Evolutionary conservation across 2,329 filamentous ascomycete species (phyloP), one percentile per base, ranked within the genome.

Genomic region (Penicillium sp.): DNA sequence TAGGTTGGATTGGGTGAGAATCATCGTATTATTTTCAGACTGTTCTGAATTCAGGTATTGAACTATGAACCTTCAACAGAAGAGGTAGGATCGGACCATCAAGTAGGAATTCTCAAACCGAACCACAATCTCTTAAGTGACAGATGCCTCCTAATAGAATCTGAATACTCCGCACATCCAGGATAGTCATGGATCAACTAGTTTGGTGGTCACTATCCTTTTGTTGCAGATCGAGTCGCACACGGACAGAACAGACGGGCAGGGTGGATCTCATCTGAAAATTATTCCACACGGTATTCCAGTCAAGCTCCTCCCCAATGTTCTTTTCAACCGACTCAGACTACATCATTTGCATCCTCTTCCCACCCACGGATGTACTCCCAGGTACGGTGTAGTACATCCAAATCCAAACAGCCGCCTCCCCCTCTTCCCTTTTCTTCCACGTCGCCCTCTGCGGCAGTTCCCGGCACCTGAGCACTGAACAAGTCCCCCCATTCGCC

Each of bases 391-490:
- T 4, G 16, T 35, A 51, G 16, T 35, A 51, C 46, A 51, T 51
- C 35, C 5, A 52, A 52, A 6, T 51, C 35, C 5, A 52, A 52
- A 6, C 11, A 16, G 25, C 49, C 28, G 25, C 49, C 49, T 14
- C 22, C 49, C 26, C 26, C 28, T 51, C 26, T 22, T 22, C 19
- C 19, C 28, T 22, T 35, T 19, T 10, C 48, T 37, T 37, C 48
- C 48, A 33, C 28, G 28, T 37, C 48, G 25, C 52, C 57, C 37
- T 58, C 48, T 52, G 57, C 66, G 66, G 66, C 63, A 68, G 67
- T 68, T 67, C 55, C 65, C 66, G 66, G 66, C 52, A 57, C 55
- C 59, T 55, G 52, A 57, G 37, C 38, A 57, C 59, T 55, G 52
- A 57, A 40, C 38, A 25, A 14, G 11, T 46, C 58, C 57, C 58